A percentile compares a stretch with the other conserved stretches of the same genome.
These are phyloP conservation scores for Rubroboletus satanas DNA, from an alignment of 768 basidiomycete genomes.

Conservation along the genomic window DNA sequence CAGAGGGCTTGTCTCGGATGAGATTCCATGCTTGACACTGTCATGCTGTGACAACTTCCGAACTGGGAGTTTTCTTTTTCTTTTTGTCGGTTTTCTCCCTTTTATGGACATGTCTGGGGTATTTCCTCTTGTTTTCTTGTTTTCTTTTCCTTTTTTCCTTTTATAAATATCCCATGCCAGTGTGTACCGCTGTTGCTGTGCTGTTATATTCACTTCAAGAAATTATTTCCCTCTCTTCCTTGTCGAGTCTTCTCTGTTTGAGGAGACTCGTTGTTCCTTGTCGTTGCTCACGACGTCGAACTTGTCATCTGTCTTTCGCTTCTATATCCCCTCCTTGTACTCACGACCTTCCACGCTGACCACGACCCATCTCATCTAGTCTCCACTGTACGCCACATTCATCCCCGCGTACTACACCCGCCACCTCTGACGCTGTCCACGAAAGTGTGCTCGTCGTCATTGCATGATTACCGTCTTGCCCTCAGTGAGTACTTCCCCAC, in stretches of 20 bases:
- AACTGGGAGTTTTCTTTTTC: conserved; percentile 8
- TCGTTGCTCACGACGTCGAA: conserved; percentile 24
- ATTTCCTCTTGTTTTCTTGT: conserved; percentile 4
- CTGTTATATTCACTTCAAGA: conserved; percentile 33
- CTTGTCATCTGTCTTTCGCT: conserved; percentile 16
- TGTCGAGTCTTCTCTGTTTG: conserved; percentile 22
- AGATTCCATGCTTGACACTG: conserved; percentile 11
- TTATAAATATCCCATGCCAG: conserved; percentile 12
- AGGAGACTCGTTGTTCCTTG: conserved; percentile 22
- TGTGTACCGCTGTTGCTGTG: conserved; percentile 22
- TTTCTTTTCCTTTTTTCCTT: conserved; percentile 7
- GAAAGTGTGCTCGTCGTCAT: conserved; percentile 38
- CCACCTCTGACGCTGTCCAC: conserved; percentile 31
- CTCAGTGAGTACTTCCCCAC: conserved; percentile 33
- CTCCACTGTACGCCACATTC: conserved; percentile 28
- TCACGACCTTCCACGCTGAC: conserved; percentile 38
- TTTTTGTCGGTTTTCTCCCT: conserved; percentile 3
- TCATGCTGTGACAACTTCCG: conserved; percentile 18
- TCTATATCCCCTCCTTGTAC: conserved; percentile 21
- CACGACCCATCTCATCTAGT: conserved; percentile 35
- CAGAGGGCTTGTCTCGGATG: conserved; percentile 26
- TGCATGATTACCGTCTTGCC: conserved; percentile 40
- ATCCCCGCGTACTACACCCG: conserved; percentile 31
- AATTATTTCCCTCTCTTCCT: conserved; percentile 21
- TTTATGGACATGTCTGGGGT: conserved; percentile 16